Percentiles rank a stretch among this genome's conserved stretches.
Conservation (phyloP, 805 yeast species). For the Starmerella bombicola region DNA sequence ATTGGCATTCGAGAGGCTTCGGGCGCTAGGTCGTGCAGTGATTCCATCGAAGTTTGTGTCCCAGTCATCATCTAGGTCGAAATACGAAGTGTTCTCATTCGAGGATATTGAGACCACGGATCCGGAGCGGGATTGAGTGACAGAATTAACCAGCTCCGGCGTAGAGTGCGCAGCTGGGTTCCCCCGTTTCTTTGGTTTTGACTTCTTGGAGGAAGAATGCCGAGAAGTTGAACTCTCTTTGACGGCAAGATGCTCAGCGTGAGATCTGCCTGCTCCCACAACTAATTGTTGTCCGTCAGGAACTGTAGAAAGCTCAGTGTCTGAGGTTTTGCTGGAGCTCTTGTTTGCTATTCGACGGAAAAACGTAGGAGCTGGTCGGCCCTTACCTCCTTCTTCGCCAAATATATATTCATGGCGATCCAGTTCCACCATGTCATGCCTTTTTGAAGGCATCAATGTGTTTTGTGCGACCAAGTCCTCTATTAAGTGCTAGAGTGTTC, state of each 20-base stretch:
- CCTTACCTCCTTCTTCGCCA: slow-evolving; percentile 57
- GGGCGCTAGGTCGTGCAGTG: slow-evolving; percentile 18
- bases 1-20: slow-evolving; percentile 13
- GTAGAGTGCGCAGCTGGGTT: neutral
- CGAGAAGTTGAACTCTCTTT: neutral
- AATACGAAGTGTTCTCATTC: slow-evolving; percentile 31
- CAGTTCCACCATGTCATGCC: slow-evolving; percentile 23
- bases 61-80: slow-evolving; percentile 87
- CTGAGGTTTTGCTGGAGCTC: slow-evolving; percentile 13
- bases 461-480: no score
- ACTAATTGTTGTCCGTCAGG: slow-evolving; percentile 29
- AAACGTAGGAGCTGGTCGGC: slow-evolving; percentile 44
- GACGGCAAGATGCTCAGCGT: slow-evolving; percentile 31
- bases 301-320: slow-evolving; percentile 10
- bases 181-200: slow-evolving; percentile 7
- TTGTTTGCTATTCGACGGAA: slow-evolving; percentile 31
- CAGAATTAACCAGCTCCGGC: neutral
- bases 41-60: slow-evolving; percentile 52
- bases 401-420: slow-evolving; percentile 43
- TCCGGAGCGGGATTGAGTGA: slow-evolving; percentile 3
- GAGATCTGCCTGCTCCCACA: slow-evolving; percentile 47
- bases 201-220: slow-evolving; percentile 5
- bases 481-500: no score
- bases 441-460: slow-evolving; percentile 7
- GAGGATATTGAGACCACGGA: slow-evolving; percentile 9